phyloP scores from a whole-genome alignment of 2,329 filamentous ascomycete genomes.

The Diplodia seriata region DNA sequence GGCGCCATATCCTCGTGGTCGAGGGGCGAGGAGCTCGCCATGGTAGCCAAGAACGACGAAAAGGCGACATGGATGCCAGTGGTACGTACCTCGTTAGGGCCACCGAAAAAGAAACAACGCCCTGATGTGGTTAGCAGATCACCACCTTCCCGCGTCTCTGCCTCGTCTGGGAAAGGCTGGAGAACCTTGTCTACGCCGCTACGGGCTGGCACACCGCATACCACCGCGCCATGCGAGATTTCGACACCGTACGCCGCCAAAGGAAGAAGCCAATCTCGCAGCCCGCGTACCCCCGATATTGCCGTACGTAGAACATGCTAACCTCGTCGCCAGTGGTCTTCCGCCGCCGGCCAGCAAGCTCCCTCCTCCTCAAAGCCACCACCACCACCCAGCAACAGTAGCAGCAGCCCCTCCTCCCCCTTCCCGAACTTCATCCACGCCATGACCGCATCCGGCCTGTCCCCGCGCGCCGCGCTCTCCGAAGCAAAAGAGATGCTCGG shows the following conservation, averaged over 20 bases:
- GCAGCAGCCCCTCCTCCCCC: background rate
- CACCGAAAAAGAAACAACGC: background rate
- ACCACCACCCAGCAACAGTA: too few relatives aligned
- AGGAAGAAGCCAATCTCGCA: background rate
- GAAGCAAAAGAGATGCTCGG: slow-evolving; percentile 22
- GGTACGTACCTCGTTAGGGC: background rate
- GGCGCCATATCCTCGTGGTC: slow-evolving; percentile 6
- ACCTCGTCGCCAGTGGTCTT: slow-evolving; percentile 1
- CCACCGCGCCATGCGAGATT: slow-evolving; percentile 2
- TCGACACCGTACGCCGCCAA: slow-evolving; percentile 1
- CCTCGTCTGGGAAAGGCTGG: slow-evolving; percentile 9
- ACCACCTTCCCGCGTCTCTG: slow-evolving; percentile 6
- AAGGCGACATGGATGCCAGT: slow-evolving; percentile 17
- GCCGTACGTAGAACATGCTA: background rate
- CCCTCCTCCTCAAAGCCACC: background rate
- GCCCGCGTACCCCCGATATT: background rate
- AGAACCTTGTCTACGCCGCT: background rate
- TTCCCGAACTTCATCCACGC: slow-evolving; percentile 16
- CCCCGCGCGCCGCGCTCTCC: slow-evolving; percentile 5
- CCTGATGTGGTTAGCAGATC: background rate
- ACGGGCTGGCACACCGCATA: slow-evolving; percentile 4
- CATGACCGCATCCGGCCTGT: slow-evolving; percentile 6
- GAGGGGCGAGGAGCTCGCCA: slow-evolving; percentile 1
- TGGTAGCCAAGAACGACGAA: slow-evolving; percentile 18
- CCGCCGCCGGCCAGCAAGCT: background rate